Evolutionary conservation across 345 rosid species (phyloP).

Genomic region (Psidium friedrichsthalianum): DNA sequence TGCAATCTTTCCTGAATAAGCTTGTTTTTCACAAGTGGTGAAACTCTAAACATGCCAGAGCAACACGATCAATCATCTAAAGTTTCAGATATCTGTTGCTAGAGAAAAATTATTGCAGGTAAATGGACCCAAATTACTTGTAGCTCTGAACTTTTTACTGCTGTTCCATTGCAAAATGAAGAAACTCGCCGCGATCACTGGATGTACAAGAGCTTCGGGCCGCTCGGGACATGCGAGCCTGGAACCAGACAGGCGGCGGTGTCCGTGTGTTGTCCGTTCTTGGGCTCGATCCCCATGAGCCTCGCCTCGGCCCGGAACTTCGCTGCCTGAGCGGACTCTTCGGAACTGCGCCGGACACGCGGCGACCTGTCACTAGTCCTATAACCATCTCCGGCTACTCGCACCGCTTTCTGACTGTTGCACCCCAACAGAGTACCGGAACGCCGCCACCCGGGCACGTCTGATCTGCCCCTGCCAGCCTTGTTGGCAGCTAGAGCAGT

Average conservation of each 20-base stretch:
- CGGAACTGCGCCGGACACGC: neutral
- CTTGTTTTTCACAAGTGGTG: neutral
- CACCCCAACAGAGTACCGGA: slow-evolving; percentile 47
- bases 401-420: slow-evolving; percentile 57
- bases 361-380: slow-evolving; percentile 17
- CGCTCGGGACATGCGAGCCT: neutral
- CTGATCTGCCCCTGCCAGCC: slow-evolving; percentile 9
- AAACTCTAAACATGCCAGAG: neutral
- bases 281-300: slow-evolving; percentile 18
- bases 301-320: slow-evolving; percentile 38
- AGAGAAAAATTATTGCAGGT: neutral
- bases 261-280: slow-evolving; percentile 10
- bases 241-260: neutral
- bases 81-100: neutral
- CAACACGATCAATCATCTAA: neutral
- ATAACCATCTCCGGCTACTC: slow-evolving; percentile 46
- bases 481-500: neutral
- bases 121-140: neutral
- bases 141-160: neutral
- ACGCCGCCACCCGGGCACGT: slow-evolving; percentile 13
- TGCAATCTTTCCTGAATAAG: neutral
- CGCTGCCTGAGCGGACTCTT: slow-evolving; percentile 4
- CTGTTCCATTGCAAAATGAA: neutral
- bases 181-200: neutral
- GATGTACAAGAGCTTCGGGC: neutral